A percentile compares a stretch with the other conserved stretches of the same genome.
Evolutionary conservation across 352 stramenopile genomes (phyloP).

Genomic region (Thraustochytrium striatum): DNA sequence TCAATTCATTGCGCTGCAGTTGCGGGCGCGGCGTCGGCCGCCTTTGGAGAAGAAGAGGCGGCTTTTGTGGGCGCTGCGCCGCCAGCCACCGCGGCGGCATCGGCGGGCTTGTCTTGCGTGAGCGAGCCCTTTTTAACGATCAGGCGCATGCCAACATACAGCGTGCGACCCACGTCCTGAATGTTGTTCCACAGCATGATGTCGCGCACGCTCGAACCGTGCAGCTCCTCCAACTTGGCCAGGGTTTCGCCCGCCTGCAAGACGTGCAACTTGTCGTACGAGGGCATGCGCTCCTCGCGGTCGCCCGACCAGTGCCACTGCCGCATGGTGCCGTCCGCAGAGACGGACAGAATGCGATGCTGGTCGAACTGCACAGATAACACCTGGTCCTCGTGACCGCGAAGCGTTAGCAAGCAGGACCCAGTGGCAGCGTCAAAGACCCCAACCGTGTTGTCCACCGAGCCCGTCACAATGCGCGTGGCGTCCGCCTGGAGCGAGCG

Average conservation of each 20-base stretch:
- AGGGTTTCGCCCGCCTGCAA: constrained; percentile 30
- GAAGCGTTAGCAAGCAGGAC: constrained; percentile 12
- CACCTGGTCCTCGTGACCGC: constrained; percentile 29
- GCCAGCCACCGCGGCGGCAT: no score
- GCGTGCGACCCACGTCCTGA: constrained; percentile 14
- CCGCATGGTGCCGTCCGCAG: neutral
- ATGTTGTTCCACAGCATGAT: constrained; percentile 43
- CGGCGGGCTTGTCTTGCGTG: no score
- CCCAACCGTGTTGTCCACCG: constrained; percentile 11
- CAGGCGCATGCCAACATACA: constrained; percentile 35
- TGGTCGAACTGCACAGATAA: constrained; percentile 8
- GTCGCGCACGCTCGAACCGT: neutral
- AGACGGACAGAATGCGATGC: constrained; percentile 25
- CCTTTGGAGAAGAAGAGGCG: no score
- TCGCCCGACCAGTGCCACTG: constrained; percentile 38
- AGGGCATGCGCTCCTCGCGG: neutral
- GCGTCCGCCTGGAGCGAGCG: constrained; percentile 20
- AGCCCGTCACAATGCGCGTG: constrained; percentile 13
- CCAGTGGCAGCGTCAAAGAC: constrained; percentile 35
- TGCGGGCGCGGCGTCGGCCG: no score
- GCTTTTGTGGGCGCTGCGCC: no score
- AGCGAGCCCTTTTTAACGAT: no score
- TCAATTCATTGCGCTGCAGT: no score
- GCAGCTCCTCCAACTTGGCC: constrained; percentile 23
- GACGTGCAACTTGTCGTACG: constrained; percentile 34